phyloP scores from a whole-genome alignment of 306 rosid genomes.

The Quillaja saponaria region DNA sequence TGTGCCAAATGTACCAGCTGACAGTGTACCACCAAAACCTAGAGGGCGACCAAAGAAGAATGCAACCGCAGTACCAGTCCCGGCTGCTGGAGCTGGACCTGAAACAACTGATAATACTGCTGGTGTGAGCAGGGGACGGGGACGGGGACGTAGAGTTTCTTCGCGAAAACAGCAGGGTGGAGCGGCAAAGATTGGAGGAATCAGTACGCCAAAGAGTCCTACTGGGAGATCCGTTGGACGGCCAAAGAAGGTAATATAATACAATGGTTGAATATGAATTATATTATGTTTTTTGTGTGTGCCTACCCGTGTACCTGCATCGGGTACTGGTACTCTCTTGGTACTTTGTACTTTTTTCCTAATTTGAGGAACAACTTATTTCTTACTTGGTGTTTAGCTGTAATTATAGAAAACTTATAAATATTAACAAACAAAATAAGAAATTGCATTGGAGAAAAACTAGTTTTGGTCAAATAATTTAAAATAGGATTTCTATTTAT shows the following conservation, averaged over 20 bases:
- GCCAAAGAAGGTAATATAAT: slow-evolving; percentile 64
- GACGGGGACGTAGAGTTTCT: neutral
- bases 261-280: neutral
- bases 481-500: no score
- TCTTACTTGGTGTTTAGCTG: no score
- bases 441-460: no score
- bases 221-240: slow-evolving; percentile 71
- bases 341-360: no score
- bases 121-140: slow-evolving; percentile 25
- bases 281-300: neutral
- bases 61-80: slow-evolving; percentile 4
- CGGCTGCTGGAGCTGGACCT: neutral
- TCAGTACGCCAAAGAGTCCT: slow-evolving; percentile 19
- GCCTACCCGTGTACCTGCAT: no score
- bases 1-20: neutral
- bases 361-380: no score
- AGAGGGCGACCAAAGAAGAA: slow-evolving; percentile 72
- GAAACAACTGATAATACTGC: slow-evolving; percentile 2
- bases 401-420: no score
- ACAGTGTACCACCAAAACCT: slow-evolving; percentile 24
- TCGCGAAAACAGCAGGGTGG: no score
- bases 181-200: slow-evolving; percentile 29
- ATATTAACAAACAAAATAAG: no score
- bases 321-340: no score
- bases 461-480: no score